Percentiles rank a stretch among this genome's conserved stretches.
These are phyloP conservation scores for Apiospora kogelbergensis DNA, from an alignment of 2,329 filamentous ascomycete species.

Conservation along the genomic window DNA sequence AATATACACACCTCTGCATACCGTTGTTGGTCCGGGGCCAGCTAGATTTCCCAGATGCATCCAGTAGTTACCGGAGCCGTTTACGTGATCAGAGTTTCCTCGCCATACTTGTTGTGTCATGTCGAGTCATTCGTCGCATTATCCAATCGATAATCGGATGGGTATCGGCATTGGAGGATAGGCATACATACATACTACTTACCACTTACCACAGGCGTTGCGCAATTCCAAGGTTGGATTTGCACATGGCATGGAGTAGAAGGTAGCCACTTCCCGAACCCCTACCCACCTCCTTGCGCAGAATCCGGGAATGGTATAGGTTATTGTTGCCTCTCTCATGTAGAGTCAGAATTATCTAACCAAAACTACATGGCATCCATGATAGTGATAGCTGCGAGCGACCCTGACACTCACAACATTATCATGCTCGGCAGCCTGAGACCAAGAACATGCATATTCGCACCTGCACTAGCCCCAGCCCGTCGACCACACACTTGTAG, in stretches of 20 bases:
- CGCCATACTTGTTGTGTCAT: background rate
- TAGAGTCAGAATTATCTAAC: background rate
- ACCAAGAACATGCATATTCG: background rate
- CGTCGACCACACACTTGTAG: background rate
- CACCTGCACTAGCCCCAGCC: conserved; percentile 7
- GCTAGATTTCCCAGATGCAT: background rate
- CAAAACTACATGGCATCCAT: background rate
- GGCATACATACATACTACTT: too few species aligned
- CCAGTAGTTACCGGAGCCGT: background rate
- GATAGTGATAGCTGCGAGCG: background rate
- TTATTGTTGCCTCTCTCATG: background rate
- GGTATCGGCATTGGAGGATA: background rate
- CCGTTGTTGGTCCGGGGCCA: background rate
- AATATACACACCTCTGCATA: too few species aligned
- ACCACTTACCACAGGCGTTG: background rate
- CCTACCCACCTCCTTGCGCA: background rate
- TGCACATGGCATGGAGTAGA: background rate
- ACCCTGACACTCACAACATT: background rate
- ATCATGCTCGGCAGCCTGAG: background rate
- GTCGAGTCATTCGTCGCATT: background rate
- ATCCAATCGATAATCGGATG: background rate
- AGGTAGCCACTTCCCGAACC: background rate
- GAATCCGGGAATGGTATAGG: too few species aligned
- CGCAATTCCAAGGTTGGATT: background rate
- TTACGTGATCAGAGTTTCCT: background rate